Evolutionary conservation across 345 rosid genomes (phyloP).

Genomic region (Turnera subulata): DNA sequence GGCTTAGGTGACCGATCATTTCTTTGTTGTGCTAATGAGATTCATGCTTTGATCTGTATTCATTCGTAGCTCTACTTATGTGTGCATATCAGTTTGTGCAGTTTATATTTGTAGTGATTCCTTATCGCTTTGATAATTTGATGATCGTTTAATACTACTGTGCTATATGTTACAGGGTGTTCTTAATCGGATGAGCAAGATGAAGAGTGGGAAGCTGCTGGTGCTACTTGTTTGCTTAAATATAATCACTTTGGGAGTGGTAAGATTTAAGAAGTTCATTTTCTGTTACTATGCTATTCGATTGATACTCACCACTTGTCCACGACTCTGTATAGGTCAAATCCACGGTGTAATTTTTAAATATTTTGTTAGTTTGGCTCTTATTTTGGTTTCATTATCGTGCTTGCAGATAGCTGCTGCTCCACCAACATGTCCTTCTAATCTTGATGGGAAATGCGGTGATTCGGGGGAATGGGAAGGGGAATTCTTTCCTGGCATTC

Average conservation of each 20-base stretch:
- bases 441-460: conserved; percentile 47
- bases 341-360: not conserved
- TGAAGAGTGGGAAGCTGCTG: conserved; percentile 31
- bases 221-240: conserved; percentile 33
- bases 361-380: not conserved
- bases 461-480: conserved; percentile 80
- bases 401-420: conserved; percentile 46
- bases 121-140: not conserved
- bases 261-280: conserved; percentile 11
- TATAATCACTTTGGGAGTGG: conserved; percentile 36
- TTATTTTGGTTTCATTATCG: not conserved
- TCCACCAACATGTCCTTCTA: conserved; percentile 73
- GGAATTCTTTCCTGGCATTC: conserved; percentile 82
- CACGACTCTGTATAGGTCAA: not conserved
- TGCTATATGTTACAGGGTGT: conserved; percentile 6
- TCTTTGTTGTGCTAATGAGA: too few relatives aligned
- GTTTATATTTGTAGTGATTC: not conserved
- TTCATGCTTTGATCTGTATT: too few relatives aligned
- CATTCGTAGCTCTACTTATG: too few relatives aligned
- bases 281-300: not conserved
- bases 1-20: too few relatives aligned
- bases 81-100: too few relatives aligned
- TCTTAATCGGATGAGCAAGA: conserved; percentile 14
- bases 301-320: not conserved
- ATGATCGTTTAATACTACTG: not conserved